phyloP scores from a whole-genome alignment of 2,329 filamentous ascomycete genomes.

The Pyrenophora seminiperda region DNA sequence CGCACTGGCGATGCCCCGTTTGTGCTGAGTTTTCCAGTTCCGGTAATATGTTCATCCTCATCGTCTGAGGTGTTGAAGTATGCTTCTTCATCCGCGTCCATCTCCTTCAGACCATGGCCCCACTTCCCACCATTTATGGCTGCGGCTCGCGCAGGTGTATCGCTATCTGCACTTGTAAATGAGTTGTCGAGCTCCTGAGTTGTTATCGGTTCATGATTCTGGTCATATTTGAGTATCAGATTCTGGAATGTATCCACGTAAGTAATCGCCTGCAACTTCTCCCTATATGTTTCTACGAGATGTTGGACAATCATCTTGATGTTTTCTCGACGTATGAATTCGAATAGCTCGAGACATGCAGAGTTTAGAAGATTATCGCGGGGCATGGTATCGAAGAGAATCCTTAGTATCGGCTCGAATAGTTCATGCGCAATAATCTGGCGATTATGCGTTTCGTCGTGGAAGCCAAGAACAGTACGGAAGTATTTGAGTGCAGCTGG shows the following conservation, averaged over 20 bases:
- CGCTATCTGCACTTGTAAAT: conserved; percentile 71
- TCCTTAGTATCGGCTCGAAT: conserved; percentile 81
- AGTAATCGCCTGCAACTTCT: conserved; percentile 73
- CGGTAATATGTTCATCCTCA: conserved; percentile 65
- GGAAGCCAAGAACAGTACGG: conserved; percentile 79
- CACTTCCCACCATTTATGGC: conserved; percentile 62
- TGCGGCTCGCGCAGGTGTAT: conserved; percentile 49
- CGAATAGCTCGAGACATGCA: conserved; percentile 91
- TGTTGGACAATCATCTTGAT: conserved; percentile 79
- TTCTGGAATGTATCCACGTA: conserved; percentile 85
- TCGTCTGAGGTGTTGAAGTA: conserved; percentile 93
- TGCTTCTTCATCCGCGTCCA: conserved; percentile 85
- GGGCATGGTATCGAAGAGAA: conserved; percentile 83
- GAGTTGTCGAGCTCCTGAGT: conserved; percentile 61
- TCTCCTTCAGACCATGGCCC: conserved; percentile 76
- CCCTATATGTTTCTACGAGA: conserved; percentile 81
- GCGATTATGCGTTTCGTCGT: conserved; percentile 89
- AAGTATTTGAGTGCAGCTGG: conserved; percentile 91
- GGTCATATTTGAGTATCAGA: conserved; percentile 77
- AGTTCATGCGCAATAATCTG: conserved; percentile 82
- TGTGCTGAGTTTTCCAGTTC: conserved; percentile 46
- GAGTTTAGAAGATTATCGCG: conserved; percentile 93
- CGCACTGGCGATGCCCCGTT: conserved; percentile 69
- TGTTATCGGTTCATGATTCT: conserved; percentile 67
- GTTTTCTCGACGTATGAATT: conserved; percentile 71